Evolutionary conservation across 2,329 filamentous ascomycete genomes (phyloP).

Genomic region (Chrysoporthe austroafricana): DNA sequence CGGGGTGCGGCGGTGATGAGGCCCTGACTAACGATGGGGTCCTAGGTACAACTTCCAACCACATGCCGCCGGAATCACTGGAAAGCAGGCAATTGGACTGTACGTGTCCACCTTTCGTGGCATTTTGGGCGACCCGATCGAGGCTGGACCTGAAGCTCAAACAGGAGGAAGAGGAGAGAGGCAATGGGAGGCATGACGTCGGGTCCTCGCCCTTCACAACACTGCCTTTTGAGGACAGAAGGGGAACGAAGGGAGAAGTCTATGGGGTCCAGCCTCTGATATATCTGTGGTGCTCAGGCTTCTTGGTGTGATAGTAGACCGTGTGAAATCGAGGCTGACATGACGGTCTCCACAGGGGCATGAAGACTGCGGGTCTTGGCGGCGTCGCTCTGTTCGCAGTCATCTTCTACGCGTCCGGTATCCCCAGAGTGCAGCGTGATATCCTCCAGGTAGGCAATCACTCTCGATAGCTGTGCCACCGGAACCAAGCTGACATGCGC

Average conservation of each 20-base stretch:
- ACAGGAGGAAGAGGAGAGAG: background rate
- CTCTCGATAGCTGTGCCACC: no score
- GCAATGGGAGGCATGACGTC: background rate
- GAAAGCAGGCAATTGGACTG: conserved; percentile 52
- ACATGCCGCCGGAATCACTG: conserved; percentile 57
- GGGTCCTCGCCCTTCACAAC: background rate
- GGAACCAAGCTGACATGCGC: conserved; percentile 31
- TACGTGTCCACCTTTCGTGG: conserved; percentile 45
- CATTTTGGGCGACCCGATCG: background rate
- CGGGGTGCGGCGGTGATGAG: conserved; percentile 1
- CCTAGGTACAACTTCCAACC: conserved; percentile 63
- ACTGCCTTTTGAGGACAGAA: background rate
- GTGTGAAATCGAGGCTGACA: conserved; percentile 25
- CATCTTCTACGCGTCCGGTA: conserved; percentile 64
- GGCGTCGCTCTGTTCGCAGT: conserved; percentile 61
- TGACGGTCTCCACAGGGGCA: conserved; percentile 45
- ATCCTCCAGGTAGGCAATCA: conserved; percentile 55
- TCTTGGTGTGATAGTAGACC: background rate
- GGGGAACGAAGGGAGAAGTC: background rate
- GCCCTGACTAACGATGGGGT: conserved; percentile 36
- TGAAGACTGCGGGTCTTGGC: conserved; percentile 59
- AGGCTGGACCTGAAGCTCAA: background rate
- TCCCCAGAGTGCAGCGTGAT: conserved; percentile 63
- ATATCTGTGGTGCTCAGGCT: background rate
- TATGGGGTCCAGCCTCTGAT: background rate